Percentiles rank a stretch among this genome's conserved stretches.
phyloP scores from a whole-genome alignment of 2,329 filamentous ascomycete species.

The Xylaria sp. region DNA sequence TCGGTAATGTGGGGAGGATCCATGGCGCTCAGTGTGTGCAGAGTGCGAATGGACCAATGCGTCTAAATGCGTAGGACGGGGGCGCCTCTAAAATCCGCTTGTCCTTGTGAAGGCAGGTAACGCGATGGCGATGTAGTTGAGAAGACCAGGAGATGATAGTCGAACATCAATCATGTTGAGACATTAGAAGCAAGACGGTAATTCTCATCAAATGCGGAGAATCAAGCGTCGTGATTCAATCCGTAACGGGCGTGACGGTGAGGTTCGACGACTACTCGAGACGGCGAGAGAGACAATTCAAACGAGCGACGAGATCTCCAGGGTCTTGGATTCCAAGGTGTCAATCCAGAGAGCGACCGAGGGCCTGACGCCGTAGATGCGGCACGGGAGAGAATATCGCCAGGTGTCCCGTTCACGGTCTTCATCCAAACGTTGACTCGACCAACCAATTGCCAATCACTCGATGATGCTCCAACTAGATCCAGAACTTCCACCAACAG shows the following conservation, averaged over 20 bases:
- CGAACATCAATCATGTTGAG: constrained; percentile 33
- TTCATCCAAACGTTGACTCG: background rate
- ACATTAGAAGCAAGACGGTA: constrained; percentile 22
- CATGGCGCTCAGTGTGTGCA: constrained; percentile 39
- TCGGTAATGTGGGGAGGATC: constrained; percentile 60
- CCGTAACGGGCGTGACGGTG: constrained; percentile 4
- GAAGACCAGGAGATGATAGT: constrained; percentile 23
- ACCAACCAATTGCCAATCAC: background rate
- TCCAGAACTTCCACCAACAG: background rate
- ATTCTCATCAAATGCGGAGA: constrained; percentile 1
- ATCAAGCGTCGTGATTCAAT: constrained; percentile 11
- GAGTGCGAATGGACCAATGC: constrained; percentile 17
- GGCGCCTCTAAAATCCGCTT: constrained; percentile 25
- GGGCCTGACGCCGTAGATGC: background rate
- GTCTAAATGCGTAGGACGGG: constrained; percentile 23
- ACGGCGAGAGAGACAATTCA: constrained; percentile 4
- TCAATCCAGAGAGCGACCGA: constrained; percentile 14
- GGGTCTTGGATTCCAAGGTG: background rate
- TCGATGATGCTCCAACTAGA: background rate
- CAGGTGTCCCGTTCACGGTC: constrained; percentile 1
- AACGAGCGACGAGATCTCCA: constrained; percentile 19
- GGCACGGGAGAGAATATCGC: background rate
- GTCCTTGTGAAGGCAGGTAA: constrained; percentile 28
- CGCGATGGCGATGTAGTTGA: constrained; percentile 25
- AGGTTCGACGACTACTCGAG: background rate